Base-by-base conservation (phyloP, 768 basidiomycete genomes). In the Cubamyces lactineus region DNA sequence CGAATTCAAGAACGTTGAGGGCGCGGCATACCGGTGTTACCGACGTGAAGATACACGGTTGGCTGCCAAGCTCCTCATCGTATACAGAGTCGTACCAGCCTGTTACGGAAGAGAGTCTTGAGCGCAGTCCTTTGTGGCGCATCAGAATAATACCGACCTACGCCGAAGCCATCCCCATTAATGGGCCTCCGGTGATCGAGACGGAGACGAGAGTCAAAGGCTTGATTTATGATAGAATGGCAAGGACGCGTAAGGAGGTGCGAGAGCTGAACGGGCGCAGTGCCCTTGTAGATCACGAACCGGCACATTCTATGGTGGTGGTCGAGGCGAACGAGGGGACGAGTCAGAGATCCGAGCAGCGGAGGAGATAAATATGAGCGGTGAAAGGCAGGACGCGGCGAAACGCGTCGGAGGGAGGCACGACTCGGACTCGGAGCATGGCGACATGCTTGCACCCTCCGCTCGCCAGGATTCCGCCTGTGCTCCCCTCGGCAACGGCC, bases 191-290 rank as follows among this genome's bases (percentile, higher is more conserved):
- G 81, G 65, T 78, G 82, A 70, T 94, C 92, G 54, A 94, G 73
- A 19, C 96, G 85, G 34, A 99, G 80, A 8, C 96, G 84, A 21
- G 94, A 96, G 76, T 98, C 96, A 70, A 94, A 96, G 0, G 96
- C 94, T 77, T 97, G 94, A 73, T 96, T 96, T 73, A 96, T 97
- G 77, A 98, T 97, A 3, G 92, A 94, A 77, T 98, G 96, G 62
- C 89, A 88, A 53, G 96, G 96, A 50, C 92, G 83, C 46, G 96
- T 98, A 67, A 98, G 82, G n/a, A 98, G 84, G 84, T 94, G 94
- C 24, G 89, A 92, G 55, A 98, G 81, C 69, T 94, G 91, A 55
- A 97, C 95, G 1, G 95, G 95, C 60, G 91, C 88, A 26, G 91
- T 93, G 68, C 95, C 93, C 77, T 97, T 98, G 82, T 96, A 97